Base-by-base conservation (phyloP, 257 asterid genomes). In the Solanum chmielewskii region DNA sequence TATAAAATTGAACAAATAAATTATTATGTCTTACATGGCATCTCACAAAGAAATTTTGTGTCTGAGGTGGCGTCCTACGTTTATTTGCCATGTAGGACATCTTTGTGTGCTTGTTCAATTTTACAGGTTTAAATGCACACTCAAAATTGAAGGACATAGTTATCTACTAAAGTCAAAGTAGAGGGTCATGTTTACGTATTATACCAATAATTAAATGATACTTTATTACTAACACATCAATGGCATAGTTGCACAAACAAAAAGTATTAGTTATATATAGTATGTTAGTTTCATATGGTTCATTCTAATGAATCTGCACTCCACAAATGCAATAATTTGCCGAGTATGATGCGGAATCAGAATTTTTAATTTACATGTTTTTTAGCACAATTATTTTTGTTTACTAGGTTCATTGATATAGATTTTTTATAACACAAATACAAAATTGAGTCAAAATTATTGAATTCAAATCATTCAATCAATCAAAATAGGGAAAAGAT, bases 151-250 rank as follows among this genome's bases (percentile, higher is more conserved):
- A 33, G 5, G 5, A 0, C 5, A 33, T 33, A 33, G 0, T 33
- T 33, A 33, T 33, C 5, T 1, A 33, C 35, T 4, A 1, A 33
- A 33, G 0, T 4, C 5, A 33, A 33, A 0, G 4, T 5, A 0
- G 27, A 37, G 1, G 1, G 1, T 35, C 39, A 35, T 35, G 0
- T 35, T 35, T 5, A 35, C 39, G 39, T 35, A 35, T 35, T 35
- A 35, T 35, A 35, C 39, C 39, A 35, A 35, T 23, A 62, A 62
- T 10, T 9, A 62, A 23, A 62, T 23, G 69, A 8, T 62, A 62
- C 69, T 23, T 62, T 62, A 15, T 4, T 4, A 10, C 14, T 62
- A 62, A 62, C 69, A 23, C 31, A 23, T 62, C 15, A 62, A 23
- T 62, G 31, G 1, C 31, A 62, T 10, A 62, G 27, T 62, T 62